Evolutionary conservation across 805 yeast genomes (phyloP).

Genomic region (Blastobotrys americana): DNA sequence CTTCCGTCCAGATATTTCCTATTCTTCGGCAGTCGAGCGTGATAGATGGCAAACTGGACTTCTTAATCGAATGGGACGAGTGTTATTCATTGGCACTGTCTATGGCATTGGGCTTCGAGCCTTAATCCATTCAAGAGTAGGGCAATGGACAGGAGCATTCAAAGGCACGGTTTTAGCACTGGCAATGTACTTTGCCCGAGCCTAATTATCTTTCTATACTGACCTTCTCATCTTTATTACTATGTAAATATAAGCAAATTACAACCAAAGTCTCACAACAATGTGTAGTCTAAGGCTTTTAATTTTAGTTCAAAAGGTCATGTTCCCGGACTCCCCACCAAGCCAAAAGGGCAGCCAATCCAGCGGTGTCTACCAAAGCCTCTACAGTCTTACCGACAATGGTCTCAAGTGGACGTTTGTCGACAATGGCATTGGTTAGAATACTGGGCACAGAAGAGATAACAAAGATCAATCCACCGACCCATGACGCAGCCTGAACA

Average conservation of each 20-base stretch:
- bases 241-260: too few species aligned
- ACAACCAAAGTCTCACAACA: too few species aligned
- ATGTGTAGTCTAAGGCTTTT: too few species aligned
- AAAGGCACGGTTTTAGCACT: neutral
- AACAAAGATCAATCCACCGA: slow-evolving; percentile 35
- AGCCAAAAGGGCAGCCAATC: slow-evolving; percentile 33
- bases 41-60: slow-evolving; percentile 50
- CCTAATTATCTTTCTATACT: too few species aligned
- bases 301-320: too few species aligned
- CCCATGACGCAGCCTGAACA: slow-evolving; percentile 34
- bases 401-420: slow-evolving; percentile 31
- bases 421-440: slow-evolving; percentile 29
- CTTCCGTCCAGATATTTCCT: slow-evolving; percentile 74
- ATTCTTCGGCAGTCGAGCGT: slow-evolving; percentile 55
- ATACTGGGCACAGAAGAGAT: slow-evolving; percentile 32
- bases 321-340: slow-evolving; percentile 32
- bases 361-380: slow-evolving; percentile 36
- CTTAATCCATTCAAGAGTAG: neutral
- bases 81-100: neutral
- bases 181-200: neutral
- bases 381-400: slow-evolving; percentile 28
- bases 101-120: neutral
- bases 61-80: slow-evolving; percentile 24
- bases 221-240: too few species aligned
- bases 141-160: neutral